Percentiles rank a stretch among this genome's conserved stretches.
Conservation (phyloP, 495 filamentous ascomycete genomes). For the Aspergillus diversus region DNA sequence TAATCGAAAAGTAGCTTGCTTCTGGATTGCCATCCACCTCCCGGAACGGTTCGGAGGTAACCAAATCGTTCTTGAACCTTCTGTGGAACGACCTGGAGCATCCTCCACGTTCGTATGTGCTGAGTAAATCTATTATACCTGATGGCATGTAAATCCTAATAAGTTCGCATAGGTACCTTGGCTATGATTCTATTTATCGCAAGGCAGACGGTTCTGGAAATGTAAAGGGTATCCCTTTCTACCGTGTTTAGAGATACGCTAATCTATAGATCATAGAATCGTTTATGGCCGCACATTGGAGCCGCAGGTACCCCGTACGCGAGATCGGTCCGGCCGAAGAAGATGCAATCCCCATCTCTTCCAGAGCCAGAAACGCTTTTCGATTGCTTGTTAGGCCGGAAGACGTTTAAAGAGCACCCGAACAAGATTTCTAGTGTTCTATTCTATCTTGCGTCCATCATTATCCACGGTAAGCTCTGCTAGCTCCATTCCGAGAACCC, state of each 20-base stretch:
- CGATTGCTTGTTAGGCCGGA: conserved; percentile 70
- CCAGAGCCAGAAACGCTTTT: conserved; percentile 81
- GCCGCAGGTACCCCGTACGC: conserved; percentile 69
- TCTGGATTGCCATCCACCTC: conserved; percentile 57
- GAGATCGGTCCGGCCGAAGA: conserved; percentile 67
- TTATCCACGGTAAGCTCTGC: conserved; percentile 70
- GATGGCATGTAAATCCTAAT: conserved; percentile 24
- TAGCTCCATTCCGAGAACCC: neutral
- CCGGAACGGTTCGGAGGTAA: conserved; percentile 54
- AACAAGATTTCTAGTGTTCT: conserved; percentile 86
- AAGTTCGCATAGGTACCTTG: conserved; percentile 47
- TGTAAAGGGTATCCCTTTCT: conserved; percentile 28
- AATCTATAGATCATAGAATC: conserved; percentile 45
- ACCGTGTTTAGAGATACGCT: neutral
- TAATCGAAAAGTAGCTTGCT: conserved; percentile 34
- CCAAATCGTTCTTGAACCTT: conserved; percentile 61
- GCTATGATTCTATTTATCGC: conserved; percentile 60
- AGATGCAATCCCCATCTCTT: conserved; percentile 62
- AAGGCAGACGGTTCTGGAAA: conserved; percentile 73
- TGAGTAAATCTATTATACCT: neutral
- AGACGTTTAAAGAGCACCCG: conserved; percentile 65
- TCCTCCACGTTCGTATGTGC: conserved; percentile 60
- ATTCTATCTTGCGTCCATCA: conserved; percentile 87
- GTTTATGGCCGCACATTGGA: conserved; percentile 68
- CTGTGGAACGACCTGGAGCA: conserved; percentile 73